Evolutionary conservation across 73 alveolate species (phyloP).

Genomic region (Stentor coeruleus): DNA sequence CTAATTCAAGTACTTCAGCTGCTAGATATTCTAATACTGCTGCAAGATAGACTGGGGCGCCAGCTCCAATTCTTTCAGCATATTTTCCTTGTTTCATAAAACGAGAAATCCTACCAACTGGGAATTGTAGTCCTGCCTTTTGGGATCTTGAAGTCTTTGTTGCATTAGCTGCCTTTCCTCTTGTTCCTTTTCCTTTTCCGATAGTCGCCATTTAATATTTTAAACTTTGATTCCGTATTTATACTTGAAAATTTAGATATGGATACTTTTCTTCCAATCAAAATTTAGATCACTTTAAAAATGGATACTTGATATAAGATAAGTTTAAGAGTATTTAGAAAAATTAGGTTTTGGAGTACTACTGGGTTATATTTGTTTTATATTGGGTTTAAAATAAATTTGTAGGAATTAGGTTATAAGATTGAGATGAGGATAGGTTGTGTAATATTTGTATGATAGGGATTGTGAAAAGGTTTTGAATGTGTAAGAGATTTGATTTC

Average conservation of each 20-base stretch:
- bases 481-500: no score
- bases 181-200: constrained; percentile 32
- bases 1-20: constrained; percentile 73
- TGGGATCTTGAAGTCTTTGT: constrained; percentile 30
- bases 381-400: no score
- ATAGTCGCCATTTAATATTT: background rate
- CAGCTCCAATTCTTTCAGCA: constrained; percentile 79
- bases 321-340: no score
- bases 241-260: constrained; percentile 13
- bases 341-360: no score
- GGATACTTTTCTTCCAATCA: constrained; percentile 19
- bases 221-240: no score
- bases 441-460: no score
- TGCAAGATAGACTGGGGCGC: constrained; percentile 81
- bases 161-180: constrained; percentile 28
- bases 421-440: no score
- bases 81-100: constrained; percentile 63
- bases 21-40: constrained; percentile 76
- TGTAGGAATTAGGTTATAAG: no score
- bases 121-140: constrained; percentile 83
- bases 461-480: no score
- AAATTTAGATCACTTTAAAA: background rate
- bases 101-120: constrained; percentile 77
- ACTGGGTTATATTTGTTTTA: no score
- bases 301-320: background rate